These are phyloP conservation scores for Colletotrichum tropicicola DNA, from an alignment of 2,329 filamentous ascomycete genomes.

Conservation along the genomic window DNA sequence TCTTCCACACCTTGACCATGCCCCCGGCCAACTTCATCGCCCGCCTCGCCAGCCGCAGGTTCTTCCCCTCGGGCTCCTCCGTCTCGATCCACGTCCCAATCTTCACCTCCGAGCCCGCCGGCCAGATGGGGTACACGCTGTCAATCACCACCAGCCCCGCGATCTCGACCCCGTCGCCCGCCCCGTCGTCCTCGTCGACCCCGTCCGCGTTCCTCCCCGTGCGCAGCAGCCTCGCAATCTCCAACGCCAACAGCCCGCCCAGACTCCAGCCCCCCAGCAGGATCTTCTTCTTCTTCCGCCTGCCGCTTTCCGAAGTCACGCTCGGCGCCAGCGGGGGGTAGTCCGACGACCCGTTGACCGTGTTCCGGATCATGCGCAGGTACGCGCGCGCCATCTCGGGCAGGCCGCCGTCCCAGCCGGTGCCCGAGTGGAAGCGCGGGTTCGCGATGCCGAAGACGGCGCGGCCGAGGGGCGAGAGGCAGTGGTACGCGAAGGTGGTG, in stretches of 20 bases:
- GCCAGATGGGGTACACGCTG: slow-evolving; percentile 49
- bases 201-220: slow-evolving; percentile 38
- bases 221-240: slow-evolving; percentile 54
- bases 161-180: slow-evolving; percentile 44
- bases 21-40: slow-evolving; percentile 52
- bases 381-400: slow-evolving; percentile 64
- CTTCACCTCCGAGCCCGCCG: slow-evolving; percentile 26
- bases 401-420: slow-evolving; percentile 60
- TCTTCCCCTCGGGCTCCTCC: slow-evolving; percentile 43
- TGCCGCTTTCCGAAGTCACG: slow-evolving; percentile 36
- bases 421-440: slow-evolving; percentile 57
- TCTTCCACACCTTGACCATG: slow-evolving; percentile 51
- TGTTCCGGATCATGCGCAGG: slow-evolving; percentile 51
- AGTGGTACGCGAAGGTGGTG: slow-evolving; percentile 66
- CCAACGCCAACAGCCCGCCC: slow-evolving; percentile 60
- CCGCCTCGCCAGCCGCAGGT: slow-evolving; percentile 43
- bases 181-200: slow-evolving; percentile 6
- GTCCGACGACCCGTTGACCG: slow-evolving; percentile 38
- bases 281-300: slow-evolving; percentile 43
- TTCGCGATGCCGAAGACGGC: slow-evolving; percentile 64
- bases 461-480: slow-evolving; percentile 57
- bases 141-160: slow-evolving; percentile 63
- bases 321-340: slow-evolving; percentile 19
- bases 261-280: slow-evolving; percentile 66
- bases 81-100: slow-evolving; percentile 26